These are phyloP conservation scores for Chrysoporthe puriensis DNA, from an alignment of 2,329 filamentous ascomycete genomes.

Conservation along the genomic window DNA sequence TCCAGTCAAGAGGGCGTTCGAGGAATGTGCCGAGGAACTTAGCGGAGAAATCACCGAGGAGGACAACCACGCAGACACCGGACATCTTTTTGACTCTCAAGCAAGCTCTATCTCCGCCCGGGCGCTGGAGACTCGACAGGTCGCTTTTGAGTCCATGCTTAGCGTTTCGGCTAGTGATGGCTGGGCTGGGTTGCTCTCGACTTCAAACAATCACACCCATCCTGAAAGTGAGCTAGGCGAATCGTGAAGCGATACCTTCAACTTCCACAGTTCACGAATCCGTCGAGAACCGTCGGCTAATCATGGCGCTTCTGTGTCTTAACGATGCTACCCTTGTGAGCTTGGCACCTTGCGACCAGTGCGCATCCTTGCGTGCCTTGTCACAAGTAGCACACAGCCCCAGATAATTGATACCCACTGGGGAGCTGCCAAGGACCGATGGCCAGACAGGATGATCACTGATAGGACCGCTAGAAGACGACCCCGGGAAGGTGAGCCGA, in stretches of 20 bases:
- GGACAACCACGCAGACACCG: conserved; percentile 8
- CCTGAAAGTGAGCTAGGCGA: conserved; percentile 42
- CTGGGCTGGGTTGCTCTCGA: conserved; percentile 41
- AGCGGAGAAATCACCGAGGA: neutral
- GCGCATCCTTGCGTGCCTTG: neutral
- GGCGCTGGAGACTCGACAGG: conserved; percentile 36
- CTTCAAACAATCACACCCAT: conserved; percentile 43
- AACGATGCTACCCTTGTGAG: conserved; percentile 8
- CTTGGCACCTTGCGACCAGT: conserved; percentile 12
- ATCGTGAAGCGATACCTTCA: conserved; percentile 7
- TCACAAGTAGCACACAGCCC: no score
- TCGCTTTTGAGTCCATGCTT: conserved; percentile 38
- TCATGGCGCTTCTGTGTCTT: neutral
- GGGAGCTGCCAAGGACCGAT: neutral
- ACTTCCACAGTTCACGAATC: neutral
- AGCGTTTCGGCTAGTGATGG: conserved; percentile 31
- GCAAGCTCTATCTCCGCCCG: conserved; percentile 36
- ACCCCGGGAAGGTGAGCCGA: neutral
- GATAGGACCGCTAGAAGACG: conserved; percentile 10
- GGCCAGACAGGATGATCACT: neutral
- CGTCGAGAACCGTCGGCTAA: neutral
- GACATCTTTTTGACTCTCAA: conserved; percentile 37
- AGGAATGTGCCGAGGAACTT: neutral
- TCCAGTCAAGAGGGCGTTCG: conserved; percentile 13
- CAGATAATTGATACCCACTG: no score